These are phyloP conservation scores for Rhizophora apiculata DNA, from an alignment of 345 rosid genomes.

Conservation along the genomic window DNA sequence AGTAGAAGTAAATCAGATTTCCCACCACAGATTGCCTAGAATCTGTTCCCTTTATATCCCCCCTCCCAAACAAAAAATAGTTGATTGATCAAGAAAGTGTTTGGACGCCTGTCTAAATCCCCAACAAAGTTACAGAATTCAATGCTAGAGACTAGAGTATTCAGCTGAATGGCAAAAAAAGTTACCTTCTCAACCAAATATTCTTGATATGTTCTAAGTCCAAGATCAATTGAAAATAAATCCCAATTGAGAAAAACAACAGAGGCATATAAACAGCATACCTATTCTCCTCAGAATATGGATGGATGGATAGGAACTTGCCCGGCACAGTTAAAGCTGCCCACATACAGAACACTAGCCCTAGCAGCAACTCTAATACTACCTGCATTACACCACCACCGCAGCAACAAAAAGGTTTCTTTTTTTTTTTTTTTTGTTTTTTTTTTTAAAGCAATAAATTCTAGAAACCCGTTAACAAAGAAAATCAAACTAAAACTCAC, in stretches of 20 bases:
- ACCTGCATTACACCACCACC: constrained; percentile 42
- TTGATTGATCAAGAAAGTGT: no score
- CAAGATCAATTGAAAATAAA: not conserved
- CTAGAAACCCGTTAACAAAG: not conserved
- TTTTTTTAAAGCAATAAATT: not conserved
- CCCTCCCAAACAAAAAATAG: no score
- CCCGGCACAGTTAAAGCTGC: constrained; percentile 91
- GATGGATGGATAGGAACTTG: constrained; percentile 78
- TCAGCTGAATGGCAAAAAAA: no score
- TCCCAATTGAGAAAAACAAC: not conserved
- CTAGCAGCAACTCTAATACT: constrained; percentile 67
- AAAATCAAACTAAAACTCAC: constrained; percentile 36
- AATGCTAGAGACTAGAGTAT: no score
- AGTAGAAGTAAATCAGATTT: no score
- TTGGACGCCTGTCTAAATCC: no score
- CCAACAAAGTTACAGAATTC: no score
- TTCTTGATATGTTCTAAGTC: not conserved
- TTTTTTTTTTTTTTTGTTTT: no score
- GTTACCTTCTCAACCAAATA: not conserved
- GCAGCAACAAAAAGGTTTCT: not conserved
- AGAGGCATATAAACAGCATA: constrained; percentile 19
- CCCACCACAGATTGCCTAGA: no score
- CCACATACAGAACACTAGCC: constrained; percentile 75
- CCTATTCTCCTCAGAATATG: constrained; percentile 95
- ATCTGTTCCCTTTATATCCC: no score